Evolutionary conservation across 2,329 filamentous ascomycete species (phyloP), one percentile per base, ranked within the genome.

Genomic region (Colletotrichum higginsianum): DNA sequence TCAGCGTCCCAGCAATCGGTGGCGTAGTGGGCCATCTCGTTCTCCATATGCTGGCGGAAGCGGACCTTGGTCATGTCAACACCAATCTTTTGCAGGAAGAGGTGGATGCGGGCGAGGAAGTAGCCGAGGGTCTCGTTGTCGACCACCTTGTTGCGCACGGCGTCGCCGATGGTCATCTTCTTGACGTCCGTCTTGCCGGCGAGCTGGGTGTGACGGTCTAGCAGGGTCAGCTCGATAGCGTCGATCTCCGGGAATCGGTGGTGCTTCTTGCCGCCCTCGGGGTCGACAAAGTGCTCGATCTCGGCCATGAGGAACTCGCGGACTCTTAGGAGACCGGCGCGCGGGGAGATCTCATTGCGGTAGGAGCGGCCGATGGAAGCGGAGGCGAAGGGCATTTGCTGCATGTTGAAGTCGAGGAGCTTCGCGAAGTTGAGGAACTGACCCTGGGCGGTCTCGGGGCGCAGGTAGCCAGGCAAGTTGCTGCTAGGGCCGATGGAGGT

Each of bases 301-400:
- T 99, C 96, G 30, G 96, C 96, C 96, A 99, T 98, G 77, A 98
- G 85, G 85, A 99, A 98, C 82, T 99, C 96, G 77, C 96, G 94
- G 53, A 99, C 96, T 77, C 96, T 93, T 70, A 99, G 85, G 50
- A 99, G 91, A 84, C 96, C 96, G 74, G 94, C 90, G 67, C 96
- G 91, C 12, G 96, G 96, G 0, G 96, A 98, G 77, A 99, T 98
- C 81, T 99, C 96, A 81, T 99, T 99, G 78, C 96, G 91, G 89
- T 98, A 98, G 2, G 96, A 98, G 84, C 98, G 98, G 83, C 96
- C 96, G 80, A 99, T 97, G 49, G 94, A 97, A 57, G 96, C 96
- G 61, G 96, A 98, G 16, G 96, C 96, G 80, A 99, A 98, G 35
- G 96, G 96, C 93, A 99, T 98, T 77, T 92, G 88, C 78, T 94